phyloP scores from a whole-genome alignment of 176 grass and related monocot genomes.

The Poa annua region DNA sequence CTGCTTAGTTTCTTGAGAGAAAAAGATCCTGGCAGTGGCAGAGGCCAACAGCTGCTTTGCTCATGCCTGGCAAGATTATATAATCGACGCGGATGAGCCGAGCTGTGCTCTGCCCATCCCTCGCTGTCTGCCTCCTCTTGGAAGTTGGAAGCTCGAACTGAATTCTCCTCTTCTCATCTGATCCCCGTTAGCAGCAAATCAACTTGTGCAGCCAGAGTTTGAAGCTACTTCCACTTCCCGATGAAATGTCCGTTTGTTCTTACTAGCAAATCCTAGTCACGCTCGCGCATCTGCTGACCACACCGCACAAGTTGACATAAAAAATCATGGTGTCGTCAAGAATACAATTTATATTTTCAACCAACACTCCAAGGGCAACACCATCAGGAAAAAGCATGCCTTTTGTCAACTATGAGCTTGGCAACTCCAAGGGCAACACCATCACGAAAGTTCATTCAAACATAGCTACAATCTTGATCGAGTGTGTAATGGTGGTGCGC shows the following conservation, averaged over 20 bases:
- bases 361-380: too few relatives aligned
- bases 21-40: not conserved
- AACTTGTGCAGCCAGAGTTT: not conserved
- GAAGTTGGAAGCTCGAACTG: not conserved
- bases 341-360: too few relatives aligned
- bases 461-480: too few relatives aligned
- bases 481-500: too few relatives aligned
- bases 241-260: not conserved
- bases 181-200: not conserved
- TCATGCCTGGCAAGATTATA: not conserved
- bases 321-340: too few relatives aligned
- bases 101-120: conserved; percentile 5
- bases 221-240: not conserved
- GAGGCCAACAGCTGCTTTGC: not conserved
- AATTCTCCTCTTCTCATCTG: not conserved
- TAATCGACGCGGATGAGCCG: not conserved
- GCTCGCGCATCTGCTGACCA: too few relatives aligned
- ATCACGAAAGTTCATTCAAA: too few relatives aligned
- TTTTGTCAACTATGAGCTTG: too few relatives aligned
- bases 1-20: not conserved
- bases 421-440: too few relatives aligned
- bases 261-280: not conserved
- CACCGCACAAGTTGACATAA: too few relatives aligned
- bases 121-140: not conserved
- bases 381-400: too few relatives aligned